These are phyloP conservation scores for Stachybotrys chlorohalonatus DNA, from an alignment of 2,329 filamentous ascomycete species.

Conservation along the genomic window DNA sequence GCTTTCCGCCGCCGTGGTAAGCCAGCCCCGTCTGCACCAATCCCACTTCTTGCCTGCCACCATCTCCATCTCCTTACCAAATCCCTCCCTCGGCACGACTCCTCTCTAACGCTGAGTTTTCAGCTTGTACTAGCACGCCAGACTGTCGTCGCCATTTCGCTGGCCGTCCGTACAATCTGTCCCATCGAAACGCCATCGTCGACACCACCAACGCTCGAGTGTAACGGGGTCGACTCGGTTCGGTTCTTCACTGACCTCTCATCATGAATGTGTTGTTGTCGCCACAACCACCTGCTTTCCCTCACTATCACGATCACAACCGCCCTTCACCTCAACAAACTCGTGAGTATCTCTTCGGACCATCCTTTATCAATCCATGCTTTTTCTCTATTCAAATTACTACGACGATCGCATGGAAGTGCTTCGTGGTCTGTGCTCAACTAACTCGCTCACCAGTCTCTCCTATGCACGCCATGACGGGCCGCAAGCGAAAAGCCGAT, in stretches of 20 bases:
- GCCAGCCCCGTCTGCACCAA: background rate
- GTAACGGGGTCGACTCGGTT: background rate
- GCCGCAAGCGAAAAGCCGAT: constrained; percentile 79
- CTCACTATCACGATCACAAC: constrained; percentile 47
- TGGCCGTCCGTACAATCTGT: background rate
- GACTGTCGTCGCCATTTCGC: background rate
- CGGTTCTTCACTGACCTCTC: constrained; percentile 2
- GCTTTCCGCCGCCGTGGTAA: constrained; percentile 4
- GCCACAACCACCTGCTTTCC: constrained; percentile 50
- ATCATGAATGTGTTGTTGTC: constrained; percentile 56
- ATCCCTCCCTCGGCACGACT: background rate
- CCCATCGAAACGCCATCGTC: background rate
- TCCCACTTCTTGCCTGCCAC: background rate
- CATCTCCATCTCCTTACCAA: background rate
- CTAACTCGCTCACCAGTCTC: constrained; percentile 21
- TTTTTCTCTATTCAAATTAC: background rate
- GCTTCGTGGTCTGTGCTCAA: background rate
- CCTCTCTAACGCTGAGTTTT: background rate
- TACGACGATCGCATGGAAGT: no score
- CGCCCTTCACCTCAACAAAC: constrained; percentile 46
- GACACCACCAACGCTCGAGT: constrained; percentile 3
- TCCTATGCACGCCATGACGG: constrained; percentile 44
- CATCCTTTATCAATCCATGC: background rate
- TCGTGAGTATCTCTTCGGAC: constrained; percentile 31
- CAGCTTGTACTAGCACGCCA: background rate